Evolutionary conservation across 1,284 basidiomycete species (phyloP), one percentile per base, ranked within the genome.

Genomic region (Mycosarcoma maydis): DNA sequence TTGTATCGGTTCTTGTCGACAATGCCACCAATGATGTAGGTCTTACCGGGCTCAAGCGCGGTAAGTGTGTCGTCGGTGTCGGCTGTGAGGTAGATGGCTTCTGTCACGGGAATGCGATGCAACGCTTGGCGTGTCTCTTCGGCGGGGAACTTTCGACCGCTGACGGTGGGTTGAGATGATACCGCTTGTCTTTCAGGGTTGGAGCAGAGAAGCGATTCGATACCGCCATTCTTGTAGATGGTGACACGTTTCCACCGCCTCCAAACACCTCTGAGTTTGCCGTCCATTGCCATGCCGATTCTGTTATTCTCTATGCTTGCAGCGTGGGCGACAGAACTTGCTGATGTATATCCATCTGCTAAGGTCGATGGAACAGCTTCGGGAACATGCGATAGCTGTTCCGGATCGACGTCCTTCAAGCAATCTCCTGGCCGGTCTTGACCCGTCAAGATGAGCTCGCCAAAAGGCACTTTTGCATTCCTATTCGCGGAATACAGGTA

Each of bases 1-100:
- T 97, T 98, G 86, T 97, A 91, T 32, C 95, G 89, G 83, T 99
- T 99, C 75, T 91, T 91, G 82, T 99, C 96, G 61, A 91, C 91
- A 69, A 99, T 91, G 14, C 95, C 96, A 29, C 96, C 96, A 56
- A 99, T 94, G 72, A 99, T 89, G 81, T 98, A 98, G 3, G 89
- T 90, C 80, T 94, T 92, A 51, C 89, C 88, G 66, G 91, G 88
- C 56, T 87, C 89, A 43, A 99, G 86, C 62, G 90, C 88, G 9
- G 85, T 84, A 36, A 98, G 84, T 80, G 95, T 92, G 52, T 95
- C 88, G 42, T 90, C 86, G 6, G 94, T 90, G 83, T 99, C 96
- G 6, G 94, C 95, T 7, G 95, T 97, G 54, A 99, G 88, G 83
- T 99, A 99, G 27, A 98, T 86, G 41, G 97, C 85, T 41, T 83